These are phyloP conservation scores for Thielaviopsis punctulata DNA, from an alignment of 2,329 filamentous ascomycete genomes.

Conservation along the genomic window DNA sequence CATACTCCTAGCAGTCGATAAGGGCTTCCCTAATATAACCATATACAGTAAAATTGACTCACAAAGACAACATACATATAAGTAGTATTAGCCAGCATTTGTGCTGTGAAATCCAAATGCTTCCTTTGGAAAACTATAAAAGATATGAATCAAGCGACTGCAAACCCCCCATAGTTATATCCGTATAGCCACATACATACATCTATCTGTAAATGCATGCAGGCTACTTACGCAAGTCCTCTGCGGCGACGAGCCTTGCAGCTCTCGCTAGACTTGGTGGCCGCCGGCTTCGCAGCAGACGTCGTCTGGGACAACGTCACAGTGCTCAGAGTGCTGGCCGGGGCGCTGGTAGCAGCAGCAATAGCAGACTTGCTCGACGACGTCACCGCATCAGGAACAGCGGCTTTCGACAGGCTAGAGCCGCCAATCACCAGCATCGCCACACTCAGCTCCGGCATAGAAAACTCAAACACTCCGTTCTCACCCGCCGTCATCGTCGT, in stretches of 20 bases:
- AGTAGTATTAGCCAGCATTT: neutral
- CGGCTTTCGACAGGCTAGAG: neutral
- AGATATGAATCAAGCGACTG: neutral
- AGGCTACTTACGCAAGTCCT: too few species aligned
- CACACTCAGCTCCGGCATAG: constrained; percentile 36
- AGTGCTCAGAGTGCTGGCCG: neutral
- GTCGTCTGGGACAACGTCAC: neutral
- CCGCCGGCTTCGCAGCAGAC: neutral
- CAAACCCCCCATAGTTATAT: neutral
- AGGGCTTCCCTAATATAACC: too few species aligned
- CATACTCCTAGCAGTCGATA: too few species aligned
- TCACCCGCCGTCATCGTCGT: constrained; percentile 23
- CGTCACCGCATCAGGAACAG: neutral
- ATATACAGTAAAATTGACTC: too few species aligned
- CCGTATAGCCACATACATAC: neutral
- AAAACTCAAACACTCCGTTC: constrained; percentile 33
- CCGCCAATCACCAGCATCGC: constrained; percentile 31
- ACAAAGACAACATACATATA: neutral
- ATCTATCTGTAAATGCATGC: too few species aligned
- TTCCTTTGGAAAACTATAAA: neutral
- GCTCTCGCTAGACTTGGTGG: neutral
- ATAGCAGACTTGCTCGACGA: neutral
- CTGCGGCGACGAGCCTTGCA: neutral
- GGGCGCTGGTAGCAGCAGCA: neutral
- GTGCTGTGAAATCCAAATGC: neutral